Base-by-base conservation (phyloP, 2,329 filamentous ascomycete species). In the Ophiocordyceps robertsii region DNA sequence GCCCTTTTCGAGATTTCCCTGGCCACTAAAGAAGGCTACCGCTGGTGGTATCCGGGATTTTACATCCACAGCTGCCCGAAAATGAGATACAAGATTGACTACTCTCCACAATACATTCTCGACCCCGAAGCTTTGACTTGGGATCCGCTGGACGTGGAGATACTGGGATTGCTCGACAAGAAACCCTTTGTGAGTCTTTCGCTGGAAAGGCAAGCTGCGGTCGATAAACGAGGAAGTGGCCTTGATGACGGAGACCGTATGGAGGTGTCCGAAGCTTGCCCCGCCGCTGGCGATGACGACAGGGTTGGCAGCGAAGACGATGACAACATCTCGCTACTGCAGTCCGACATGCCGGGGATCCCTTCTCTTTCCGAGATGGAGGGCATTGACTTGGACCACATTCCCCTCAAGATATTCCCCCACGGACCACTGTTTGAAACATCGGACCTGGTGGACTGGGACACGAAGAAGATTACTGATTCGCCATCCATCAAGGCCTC, bases 41-140 rank as follows among this genome's bases (percentile, higher is more conserved):
- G 72, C 37, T 87, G 77, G 68, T 92, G 86, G 73, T 92, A 90
- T 61, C 81, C 72, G 6, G 80, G 85, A 6, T 90, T 79, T 59
- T 92, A 90, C 53, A 90, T 92, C 45, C 84, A 89, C 57, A 77
- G 66, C 43, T 90, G 84, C 53, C 69, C 74, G 42, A 92, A 92
- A 65, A 90, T 92, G 85, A 70, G 72, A 51, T 92, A 92, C 66
- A 92, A 92, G 65, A 82, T 80, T 44, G 81, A 88, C 54, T 92
- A 84, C 57, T 68, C 70, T 11, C 84, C 84, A 2, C 82, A 87
- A 54, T 75, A 80, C 53, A 71, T 92, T 11, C 69, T 90, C 11
- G 82, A 89, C 49, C 81, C 82, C 0, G 74, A 79, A 47, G 72
- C 70, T 0, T 66, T 80, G 47, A 56, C 62, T 9, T 87, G 82